These are phyloP conservation scores for Kodamaea fukazawae DNA, from an alignment of 805 yeast species.

Conservation along the genomic window DNA sequence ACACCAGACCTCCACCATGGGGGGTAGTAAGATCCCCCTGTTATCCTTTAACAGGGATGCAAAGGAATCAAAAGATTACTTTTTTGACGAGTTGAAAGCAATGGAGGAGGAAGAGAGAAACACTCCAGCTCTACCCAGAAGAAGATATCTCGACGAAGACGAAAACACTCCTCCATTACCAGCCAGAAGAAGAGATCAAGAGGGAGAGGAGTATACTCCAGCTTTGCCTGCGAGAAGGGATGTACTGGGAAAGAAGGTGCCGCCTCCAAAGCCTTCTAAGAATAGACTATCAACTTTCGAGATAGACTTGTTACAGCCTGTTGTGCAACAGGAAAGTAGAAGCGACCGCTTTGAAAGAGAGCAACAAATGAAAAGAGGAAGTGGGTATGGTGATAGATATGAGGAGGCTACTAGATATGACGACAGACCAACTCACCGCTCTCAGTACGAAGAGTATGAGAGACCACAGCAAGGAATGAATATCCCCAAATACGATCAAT, in stretches of 20 bases:
- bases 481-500: too few relatives aligned
- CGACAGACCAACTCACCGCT: too few relatives aligned
- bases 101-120: conserved; percentile 12
- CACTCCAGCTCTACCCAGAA: conserved; percentile 16
- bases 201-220: conserved; percentile 8
- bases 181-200: conserved; percentile 6
- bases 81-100: conserved; percentile 6
- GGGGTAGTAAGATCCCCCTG: conserved; percentile 4
- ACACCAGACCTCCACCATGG: not conserved
- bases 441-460: too few relatives aligned
- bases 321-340: conserved; percentile 7
- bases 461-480: too few relatives aligned
- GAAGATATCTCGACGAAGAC: conserved; percentile 7
- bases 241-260: conserved; percentile 5
- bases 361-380: too few relatives aligned
- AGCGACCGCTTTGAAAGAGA: too few relatives aligned
- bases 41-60: conserved; percentile 1
- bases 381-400: too few relatives aligned
- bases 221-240: conserved; percentile 1
- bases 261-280: conserved; percentile 16
- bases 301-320: conserved; percentile 18
- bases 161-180: conserved; percentile 2
- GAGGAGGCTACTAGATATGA: too few relatives aligned
- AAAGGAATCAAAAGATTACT: conserved; percentile 1
- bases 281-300: conserved; percentile 9